A percentile compares a stretch with the other conserved stretches of the same genome.
Conservation (phyloP, 2,329 filamentous ascomycete genomes). For the Microdochium trichocladiopsis region DNA sequence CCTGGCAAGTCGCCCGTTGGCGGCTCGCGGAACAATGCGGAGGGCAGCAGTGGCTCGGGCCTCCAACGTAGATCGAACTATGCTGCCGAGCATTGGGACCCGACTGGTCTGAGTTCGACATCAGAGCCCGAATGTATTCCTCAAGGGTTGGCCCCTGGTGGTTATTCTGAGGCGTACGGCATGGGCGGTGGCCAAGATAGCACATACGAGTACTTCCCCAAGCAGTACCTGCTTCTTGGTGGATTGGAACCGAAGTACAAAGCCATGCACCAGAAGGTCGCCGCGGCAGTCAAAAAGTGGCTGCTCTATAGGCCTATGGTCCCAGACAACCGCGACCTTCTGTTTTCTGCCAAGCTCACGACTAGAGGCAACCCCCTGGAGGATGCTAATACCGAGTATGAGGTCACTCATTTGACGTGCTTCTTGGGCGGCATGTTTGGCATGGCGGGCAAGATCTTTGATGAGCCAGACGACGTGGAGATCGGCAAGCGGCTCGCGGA, state of each 20-base stretch:
- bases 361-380: conserved; percentile 33
- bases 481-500: conserved; percentile 57
- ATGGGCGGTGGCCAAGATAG: conserved; percentile 64
- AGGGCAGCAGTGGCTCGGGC: neutral
- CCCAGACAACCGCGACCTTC: conserved; percentile 58
- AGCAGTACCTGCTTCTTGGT: conserved; percentile 69
- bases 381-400: conserved; percentile 43
- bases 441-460: conserved; percentile 57
- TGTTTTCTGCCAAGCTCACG: conserved; percentile 61
- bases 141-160: conserved; percentile 48
- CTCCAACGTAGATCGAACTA: neutral
- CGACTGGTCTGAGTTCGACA: neutral
- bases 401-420: conserved; percentile 58
- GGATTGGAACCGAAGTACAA: conserved; percentile 67
- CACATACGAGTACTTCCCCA: conserved; percentile 66
- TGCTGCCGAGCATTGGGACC: neutral
- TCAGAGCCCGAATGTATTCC: conserved; percentile 39
- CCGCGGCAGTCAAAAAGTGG: conserved; percentile 62
- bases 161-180: conserved; percentile 40
- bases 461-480: conserved; percentile 51
- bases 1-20: neutral
- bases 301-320: conserved; percentile 75
- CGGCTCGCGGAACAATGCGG: neutral
- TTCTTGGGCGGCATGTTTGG: conserved; percentile 67
- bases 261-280: conserved; percentile 62